Conservation (phyloP, 495 filamentous ascomycete genomes). For the Aspergillus affinis region DNA sequence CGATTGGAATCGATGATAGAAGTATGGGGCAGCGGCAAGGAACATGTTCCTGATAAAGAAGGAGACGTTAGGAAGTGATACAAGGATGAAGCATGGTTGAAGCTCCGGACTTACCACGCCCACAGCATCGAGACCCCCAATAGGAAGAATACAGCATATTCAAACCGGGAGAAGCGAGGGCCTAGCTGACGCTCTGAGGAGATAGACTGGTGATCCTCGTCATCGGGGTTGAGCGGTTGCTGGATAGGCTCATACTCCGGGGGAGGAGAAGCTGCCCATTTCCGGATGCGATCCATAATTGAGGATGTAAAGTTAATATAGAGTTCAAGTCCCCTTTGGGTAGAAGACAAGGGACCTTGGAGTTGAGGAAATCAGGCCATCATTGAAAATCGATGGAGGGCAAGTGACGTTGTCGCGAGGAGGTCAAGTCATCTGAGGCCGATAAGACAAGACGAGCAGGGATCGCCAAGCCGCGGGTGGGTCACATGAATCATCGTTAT, state of each 20-base stretch:
- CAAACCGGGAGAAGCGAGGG: conserved; percentile 67
- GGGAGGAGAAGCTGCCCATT: conserved; percentile 41
- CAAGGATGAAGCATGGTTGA: not conserved
- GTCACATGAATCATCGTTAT: not conserved
- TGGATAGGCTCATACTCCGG: conserved; percentile 59
- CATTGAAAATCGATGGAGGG: not conserved
- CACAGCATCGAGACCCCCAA: conserved; percentile 92
- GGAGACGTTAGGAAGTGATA: not conserved
- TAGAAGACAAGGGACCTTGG: conserved; percentile 1
- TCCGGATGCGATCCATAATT: conserved; percentile 49
- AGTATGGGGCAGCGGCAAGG: conserved; percentile 90
- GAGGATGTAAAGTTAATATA: not conserved
- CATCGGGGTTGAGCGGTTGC: conserved; percentile 38
- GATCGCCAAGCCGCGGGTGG: not conserved
- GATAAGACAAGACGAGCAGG: not conserved
- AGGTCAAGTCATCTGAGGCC: not conserved
- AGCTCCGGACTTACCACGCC: conserved; percentile 71
- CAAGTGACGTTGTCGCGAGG: not conserved
- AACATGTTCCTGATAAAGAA: conserved; percentile 87
- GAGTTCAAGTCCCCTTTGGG: conserved; percentile 3
- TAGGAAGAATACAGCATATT: conserved; percentile 84
- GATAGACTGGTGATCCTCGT: conserved; percentile 14
- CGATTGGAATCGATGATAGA: conserved; percentile 76
- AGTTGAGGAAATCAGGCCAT: conserved; percentile 15
- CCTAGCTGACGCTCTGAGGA: conserved; percentile 10